Conservation (phyloP, 108 stramenopile genomes). For the Skeletonema costatum region DNA sequence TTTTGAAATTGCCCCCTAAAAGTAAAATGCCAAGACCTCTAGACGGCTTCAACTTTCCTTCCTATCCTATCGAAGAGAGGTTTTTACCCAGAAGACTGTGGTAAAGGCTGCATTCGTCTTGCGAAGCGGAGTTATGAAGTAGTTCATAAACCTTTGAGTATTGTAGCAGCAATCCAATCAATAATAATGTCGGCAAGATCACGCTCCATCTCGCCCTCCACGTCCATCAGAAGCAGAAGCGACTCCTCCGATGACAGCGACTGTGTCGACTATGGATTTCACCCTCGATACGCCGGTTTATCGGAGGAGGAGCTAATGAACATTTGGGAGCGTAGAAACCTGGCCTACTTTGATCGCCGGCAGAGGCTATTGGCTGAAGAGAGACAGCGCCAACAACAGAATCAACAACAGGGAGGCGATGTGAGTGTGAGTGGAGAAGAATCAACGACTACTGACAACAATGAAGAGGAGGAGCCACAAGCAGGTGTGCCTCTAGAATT, state of each 20-base stretch:
- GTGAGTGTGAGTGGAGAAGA: neutral
- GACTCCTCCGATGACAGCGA: neutral
- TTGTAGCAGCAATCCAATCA: neutral
- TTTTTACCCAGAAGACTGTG: no score
- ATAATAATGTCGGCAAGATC: neutral
- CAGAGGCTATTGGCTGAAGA: neutral
- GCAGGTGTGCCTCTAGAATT: neutral
- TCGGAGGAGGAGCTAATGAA: neutral
- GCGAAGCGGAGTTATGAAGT: no score
- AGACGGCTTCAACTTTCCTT: no score
- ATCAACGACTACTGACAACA: neutral
- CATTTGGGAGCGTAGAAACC: neutral
- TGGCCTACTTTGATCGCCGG: constrained; percentile 1
- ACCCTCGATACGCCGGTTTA: neutral
- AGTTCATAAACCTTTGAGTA: no score
- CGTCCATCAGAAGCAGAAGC: neutral
- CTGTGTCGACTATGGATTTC: neutral
- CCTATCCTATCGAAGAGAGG: no score
- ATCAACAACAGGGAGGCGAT: neutral
- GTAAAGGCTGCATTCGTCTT: no score
- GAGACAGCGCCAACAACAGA: neutral
- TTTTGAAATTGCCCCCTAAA: no score
- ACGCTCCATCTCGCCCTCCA: neutral
- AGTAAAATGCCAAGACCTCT: no score
- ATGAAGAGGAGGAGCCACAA: neutral